Conservation (phyloP, 2,329 filamentous ascomycete genomes). For the Alternaria gansuensis region DNA sequence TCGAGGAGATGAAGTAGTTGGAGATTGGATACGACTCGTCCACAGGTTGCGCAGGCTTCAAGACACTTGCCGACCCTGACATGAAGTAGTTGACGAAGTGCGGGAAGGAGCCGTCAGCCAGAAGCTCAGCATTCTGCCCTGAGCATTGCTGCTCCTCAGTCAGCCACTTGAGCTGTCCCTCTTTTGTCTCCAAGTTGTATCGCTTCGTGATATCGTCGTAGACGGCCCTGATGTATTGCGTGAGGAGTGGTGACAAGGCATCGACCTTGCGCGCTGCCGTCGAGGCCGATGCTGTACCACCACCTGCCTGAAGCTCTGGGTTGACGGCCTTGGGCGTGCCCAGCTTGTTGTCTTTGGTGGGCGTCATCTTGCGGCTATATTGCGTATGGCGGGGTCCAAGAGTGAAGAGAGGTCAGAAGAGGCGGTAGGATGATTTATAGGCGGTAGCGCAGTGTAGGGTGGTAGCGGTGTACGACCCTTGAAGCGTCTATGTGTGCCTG, state of each 20-base stretch:
- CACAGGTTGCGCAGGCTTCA: constrained; percentile 55
- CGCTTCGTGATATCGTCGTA: constrained; percentile 44
- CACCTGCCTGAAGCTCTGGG: constrained; percentile 52
- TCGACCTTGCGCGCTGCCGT: constrained; percentile 43
- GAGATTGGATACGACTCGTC: constrained; percentile 75
- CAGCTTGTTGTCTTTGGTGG: constrained; percentile 42
- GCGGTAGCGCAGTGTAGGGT: not conserved
- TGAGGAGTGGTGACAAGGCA: constrained; percentile 40
- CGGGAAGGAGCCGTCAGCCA: constrained; percentile 45
- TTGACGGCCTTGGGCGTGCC: constrained; percentile 45
- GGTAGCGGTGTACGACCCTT: constrained; percentile 6
- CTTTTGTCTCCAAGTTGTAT: constrained; percentile 44
- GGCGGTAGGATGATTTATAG: not conserved
- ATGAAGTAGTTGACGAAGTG: constrained; percentile 57
- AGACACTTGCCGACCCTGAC: constrained; percentile 56
- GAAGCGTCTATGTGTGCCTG: constrained; percentile 1
- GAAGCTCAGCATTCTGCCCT: constrained; percentile 32
- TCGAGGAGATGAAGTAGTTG: constrained; percentile 94
- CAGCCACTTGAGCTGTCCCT: constrained; percentile 46
- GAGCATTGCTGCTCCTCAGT: constrained; percentile 44
- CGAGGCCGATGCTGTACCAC: constrained; percentile 45
- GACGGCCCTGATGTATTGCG: constrained; percentile 40
- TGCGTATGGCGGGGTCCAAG: not conserved
- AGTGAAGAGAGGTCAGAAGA: not conserved
- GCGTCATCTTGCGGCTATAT: constrained; percentile 22